Base-by-base conservation (phyloP, 31 red algal genomes). In the Endocladia muricata region DNA sequence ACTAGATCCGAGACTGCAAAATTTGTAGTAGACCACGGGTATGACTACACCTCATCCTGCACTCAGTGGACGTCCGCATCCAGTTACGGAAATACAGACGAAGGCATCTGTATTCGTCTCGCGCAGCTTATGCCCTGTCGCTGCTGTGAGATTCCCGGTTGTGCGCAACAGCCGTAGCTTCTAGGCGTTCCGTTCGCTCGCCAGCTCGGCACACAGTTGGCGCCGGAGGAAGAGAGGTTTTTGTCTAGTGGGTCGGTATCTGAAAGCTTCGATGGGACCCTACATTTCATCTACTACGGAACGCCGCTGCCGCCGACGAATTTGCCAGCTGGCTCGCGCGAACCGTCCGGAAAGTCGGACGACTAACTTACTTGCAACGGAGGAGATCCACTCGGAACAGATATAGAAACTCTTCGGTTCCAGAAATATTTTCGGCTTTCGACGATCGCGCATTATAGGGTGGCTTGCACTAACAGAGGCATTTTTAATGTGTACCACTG, bases 401-500 rank as follows among this genome's bases (percentile, higher is more conserved):
- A 62, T 25, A 11, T 62, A 0, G 15, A 62, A 9, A 9, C 0
- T 0, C n/a, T 23, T 15, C n/a, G 9, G 58, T 11, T 62, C 58
- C 58, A 62, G 58, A 11, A 62, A 0, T 19, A 0, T 9, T 62
- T 62, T 0, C 0, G 0, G 0, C 22, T 25, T 15, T 28, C 58
- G 0, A 13, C 19, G 22, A 0, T 62, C 58, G 58, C 58, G 58
- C 58, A 0, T 62, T 25, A 62, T 62, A 0, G 49, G 48, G 8
- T 31, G 0, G 29, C 49, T 74, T 9, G 49, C 74, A 0, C 31
- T 63, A 6, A 77, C 55, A 30, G 64, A 77, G 8, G 55, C 13
- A 0, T 77, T 77, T 15, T 11, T 63, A 30, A 77, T 77, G 43
- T 77, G 74, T 23, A 77, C 28, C 9, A 77, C 52, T 6, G 0